Evolutionary conservation across 2,329 filamentous ascomycete genomes (phyloP).

Genomic region (Cladosporium phlei): DNA sequence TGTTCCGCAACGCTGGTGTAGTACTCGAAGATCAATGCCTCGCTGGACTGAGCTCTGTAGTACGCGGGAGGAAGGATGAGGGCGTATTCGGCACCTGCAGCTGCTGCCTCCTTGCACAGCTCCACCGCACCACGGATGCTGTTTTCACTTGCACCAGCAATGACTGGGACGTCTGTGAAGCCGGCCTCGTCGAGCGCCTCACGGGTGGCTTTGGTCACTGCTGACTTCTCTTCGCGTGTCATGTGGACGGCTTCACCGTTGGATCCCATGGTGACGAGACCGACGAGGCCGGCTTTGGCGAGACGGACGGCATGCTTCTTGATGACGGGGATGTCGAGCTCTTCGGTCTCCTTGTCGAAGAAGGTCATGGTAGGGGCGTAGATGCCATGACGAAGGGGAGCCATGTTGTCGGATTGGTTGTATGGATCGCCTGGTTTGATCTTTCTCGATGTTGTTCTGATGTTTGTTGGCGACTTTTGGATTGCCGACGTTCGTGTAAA

Average conservation of each 20-base stretch:
- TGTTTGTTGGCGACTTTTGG: neutral
- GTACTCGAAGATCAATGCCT: conserved; percentile 67
- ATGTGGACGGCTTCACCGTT: conserved; percentile 88
- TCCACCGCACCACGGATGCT: conserved; percentile 77
- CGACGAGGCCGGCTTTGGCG: conserved; percentile 70
- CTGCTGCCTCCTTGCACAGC: conserved; percentile 61
- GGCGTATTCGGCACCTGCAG: conserved; percentile 72
- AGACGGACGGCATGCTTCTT: conserved; percentile 77
- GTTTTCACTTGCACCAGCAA: conserved; percentile 76
- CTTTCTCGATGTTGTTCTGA: neutral
- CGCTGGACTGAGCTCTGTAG: conserved; percentile 72
- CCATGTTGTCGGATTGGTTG: conserved; percentile 30
- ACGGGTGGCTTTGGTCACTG: conserved; percentile 71
- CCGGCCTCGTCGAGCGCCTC: conserved; percentile 78
- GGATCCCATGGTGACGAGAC: conserved; percentile 81
- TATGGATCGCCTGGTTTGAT: neutral
- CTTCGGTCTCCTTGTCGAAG: conserved; percentile 77
- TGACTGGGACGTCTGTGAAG: conserved; percentile 69
- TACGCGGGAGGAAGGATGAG: conserved; percentile 78
- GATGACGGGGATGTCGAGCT: conserved; percentile 74
- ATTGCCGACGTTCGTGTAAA: neutral
- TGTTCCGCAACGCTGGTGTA: conserved; percentile 70
- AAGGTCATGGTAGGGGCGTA: conserved; percentile 90
- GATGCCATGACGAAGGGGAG: conserved; percentile 70
- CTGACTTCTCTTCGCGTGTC: conserved; percentile 68